Evolutionary conservation across 2,329 filamentous ascomycete genomes (phyloP).

Genomic region (Monosporascus sp.): DNA sequence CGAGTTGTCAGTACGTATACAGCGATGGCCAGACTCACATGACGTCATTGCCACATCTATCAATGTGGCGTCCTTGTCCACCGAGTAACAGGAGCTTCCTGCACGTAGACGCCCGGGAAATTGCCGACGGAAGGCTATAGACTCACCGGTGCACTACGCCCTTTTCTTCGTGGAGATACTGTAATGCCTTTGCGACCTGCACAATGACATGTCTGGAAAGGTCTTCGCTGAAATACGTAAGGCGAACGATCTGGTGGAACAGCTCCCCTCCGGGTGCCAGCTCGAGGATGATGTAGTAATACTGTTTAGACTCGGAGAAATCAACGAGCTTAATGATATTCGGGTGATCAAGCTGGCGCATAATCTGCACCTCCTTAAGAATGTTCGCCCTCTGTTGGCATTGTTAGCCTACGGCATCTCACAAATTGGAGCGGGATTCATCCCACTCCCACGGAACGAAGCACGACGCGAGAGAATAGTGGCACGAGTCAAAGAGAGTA

Average conservation of each 20-base stretch:
- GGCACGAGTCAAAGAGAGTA: conserved; percentile 10
- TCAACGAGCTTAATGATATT: conserved; percentile 93
- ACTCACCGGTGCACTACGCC: conserved; percentile 94
- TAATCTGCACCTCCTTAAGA: conserved; percentile 96
- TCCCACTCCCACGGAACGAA: conserved; percentile 10
- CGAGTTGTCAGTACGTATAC: conserved; percentile 11
- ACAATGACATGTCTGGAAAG: conserved; percentile 90
- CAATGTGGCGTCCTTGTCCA: conserved; percentile 2
- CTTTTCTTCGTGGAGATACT: conserved; percentile 90
- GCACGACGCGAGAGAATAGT: conserved; percentile 19
- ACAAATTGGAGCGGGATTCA: not conserved
- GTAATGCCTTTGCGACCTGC: conserved; percentile 89
- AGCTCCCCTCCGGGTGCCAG: conserved; percentile 92
- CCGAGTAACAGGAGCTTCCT: no score
- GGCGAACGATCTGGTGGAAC: conserved; percentile 95
- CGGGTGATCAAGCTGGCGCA: conserved; percentile 93
- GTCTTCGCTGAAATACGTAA: conserved; percentile 98
- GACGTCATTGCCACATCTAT: conserved; percentile 10
- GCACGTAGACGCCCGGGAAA: no score
- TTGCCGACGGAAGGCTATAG: not conserved
- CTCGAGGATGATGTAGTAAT: conserved; percentile 97
- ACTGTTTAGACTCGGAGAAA: conserved; percentile 88
- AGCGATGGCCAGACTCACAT: conserved; percentile 1
- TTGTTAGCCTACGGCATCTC: conserved; percentile 22
- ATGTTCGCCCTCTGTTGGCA: conserved; percentile 81